phyloP scores from a whole-genome alignment of 2,329 filamentous ascomycete genomes.

The Fusarium nanum region DNA sequence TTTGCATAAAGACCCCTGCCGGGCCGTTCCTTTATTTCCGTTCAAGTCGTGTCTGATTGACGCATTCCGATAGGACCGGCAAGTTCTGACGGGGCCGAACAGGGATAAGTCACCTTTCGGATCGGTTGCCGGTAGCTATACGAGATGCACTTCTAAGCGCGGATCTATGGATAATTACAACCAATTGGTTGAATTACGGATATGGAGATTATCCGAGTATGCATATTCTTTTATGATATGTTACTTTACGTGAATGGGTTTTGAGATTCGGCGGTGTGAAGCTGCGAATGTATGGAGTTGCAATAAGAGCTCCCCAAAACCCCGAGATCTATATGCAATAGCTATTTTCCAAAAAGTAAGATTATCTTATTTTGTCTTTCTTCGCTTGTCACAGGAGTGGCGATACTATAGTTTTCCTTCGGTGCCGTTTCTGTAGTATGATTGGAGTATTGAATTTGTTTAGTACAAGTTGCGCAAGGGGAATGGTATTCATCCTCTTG shows the following conservation, averaged over 20 bases:
- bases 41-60: not conserved
- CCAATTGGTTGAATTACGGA: not conserved
- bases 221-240: not conserved
- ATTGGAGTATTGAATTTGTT: too few relatives aligned
- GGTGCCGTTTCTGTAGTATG: too few relatives aligned
- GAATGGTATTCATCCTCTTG: too few relatives aligned
- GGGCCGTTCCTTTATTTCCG: not conserved
- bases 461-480: too few relatives aligned
- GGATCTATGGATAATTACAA: not conserved
- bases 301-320: too few relatives aligned
- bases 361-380: too few relatives aligned
- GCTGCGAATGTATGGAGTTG: too few relatives aligned
- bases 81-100: not conserved
- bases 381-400: too few relatives aligned
- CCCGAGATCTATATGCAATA: too few relatives aligned
- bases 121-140: not conserved
- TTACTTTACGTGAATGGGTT: not conserved
- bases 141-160: not conserved
- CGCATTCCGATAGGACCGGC: not conserved
- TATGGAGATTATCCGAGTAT: not conserved
- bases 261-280: not conserved
- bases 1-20: not conserved
- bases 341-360: too few relatives aligned
- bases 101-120: not conserved
- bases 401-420: too few relatives aligned